These are phyloP conservation scores for Falciphora oryzae DNA, from an alignment of 2,329 filamentous ascomycete genomes.

Conservation along the genomic window DNA sequence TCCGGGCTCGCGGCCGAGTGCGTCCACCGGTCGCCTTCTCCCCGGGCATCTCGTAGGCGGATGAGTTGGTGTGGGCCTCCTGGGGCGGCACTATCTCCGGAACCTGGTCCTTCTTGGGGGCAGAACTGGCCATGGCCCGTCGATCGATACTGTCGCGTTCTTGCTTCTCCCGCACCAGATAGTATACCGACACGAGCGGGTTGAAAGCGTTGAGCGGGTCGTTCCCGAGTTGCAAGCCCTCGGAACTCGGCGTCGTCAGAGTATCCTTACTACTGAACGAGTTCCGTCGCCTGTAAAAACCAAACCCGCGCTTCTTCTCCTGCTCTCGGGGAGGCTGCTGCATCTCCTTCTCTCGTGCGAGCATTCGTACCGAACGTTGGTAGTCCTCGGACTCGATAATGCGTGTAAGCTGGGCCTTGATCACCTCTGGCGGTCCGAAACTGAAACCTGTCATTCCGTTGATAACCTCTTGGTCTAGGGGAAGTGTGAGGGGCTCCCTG, in stretches of 20 bases:
- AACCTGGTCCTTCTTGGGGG: constrained; percentile 38
- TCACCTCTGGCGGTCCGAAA: constrained; percentile 81
- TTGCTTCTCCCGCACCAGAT: constrained; percentile 90
- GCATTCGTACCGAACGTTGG: constrained; percentile 70
- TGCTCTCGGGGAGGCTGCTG: constrained; percentile 52
- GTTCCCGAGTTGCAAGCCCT: constrained; percentile 73
- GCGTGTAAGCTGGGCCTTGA: constrained; percentile 73
- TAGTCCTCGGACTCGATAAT: constrained; percentile 95
- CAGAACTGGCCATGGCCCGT: constrained; percentile 32
- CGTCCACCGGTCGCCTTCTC: constrained; percentile 82
- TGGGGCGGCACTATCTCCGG: constrained; percentile 76
- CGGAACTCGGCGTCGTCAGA: constrained; percentile 73
- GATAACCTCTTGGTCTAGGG: constrained; percentile 76
- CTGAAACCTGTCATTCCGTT: constrained; percentile 97
- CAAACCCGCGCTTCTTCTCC: constrained; percentile 83
- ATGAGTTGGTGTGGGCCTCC: constrained; percentile 81
- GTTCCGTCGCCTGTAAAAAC: constrained; percentile 90
- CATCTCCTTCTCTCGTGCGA: constrained; percentile 60
- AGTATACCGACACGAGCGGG: constrained; percentile 89
- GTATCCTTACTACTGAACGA: constrained; percentile 87
- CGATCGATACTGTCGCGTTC: constrained; percentile 60
- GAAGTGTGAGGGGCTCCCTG: constrained; percentile 79
- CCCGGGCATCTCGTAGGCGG: constrained; percentile 80
- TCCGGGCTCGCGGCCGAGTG: constrained; percentile 78
- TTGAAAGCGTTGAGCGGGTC: constrained; percentile 93